phyloP scores from a whole-genome alignment of 2,329 filamentous ascomycete genomes.

The Penicillium griseofulvum region DNA sequence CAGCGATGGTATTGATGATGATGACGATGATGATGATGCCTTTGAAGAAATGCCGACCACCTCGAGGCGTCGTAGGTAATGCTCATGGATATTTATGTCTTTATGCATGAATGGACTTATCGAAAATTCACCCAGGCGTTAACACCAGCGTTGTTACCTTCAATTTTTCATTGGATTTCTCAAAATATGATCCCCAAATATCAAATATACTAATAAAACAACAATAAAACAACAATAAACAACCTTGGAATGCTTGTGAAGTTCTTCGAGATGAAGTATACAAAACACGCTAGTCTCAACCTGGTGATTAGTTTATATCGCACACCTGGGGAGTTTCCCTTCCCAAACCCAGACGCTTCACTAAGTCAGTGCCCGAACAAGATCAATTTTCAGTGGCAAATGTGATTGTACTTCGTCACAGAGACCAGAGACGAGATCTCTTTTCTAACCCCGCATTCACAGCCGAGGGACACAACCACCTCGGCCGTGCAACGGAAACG shows the following conservation, averaged over 20 bases:
- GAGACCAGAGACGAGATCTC: neutral
- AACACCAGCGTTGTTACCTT: neutral
- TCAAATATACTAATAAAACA: neutral
- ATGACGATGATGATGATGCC: constrained; percentile 45
- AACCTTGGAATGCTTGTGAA: too few species aligned
- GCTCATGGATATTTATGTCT: neutral
- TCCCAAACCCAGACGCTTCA: neutral
- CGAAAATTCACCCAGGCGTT: neutral
- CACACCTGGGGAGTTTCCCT: neutral
- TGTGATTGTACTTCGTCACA: neutral
- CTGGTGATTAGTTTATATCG: neutral
- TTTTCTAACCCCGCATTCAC: constrained; percentile 1
- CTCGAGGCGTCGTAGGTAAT: constrained; percentile 26
- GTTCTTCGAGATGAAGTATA: neutral
- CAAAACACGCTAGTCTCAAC: neutral
- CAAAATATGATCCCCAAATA: neutral
- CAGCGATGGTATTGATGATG: constrained; percentile 41
- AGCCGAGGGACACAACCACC: constrained; percentile 7
- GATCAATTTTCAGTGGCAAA: neutral
- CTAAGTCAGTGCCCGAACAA: neutral
- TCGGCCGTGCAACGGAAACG: neutral
- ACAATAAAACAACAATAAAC: neutral
- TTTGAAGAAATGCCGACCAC: constrained; percentile 42
- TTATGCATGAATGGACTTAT: constrained; percentile 8
- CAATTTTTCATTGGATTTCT: neutral